Conservation (phyloP, 1,284 basidiomycete species). For the Irpex sp. region DNA sequence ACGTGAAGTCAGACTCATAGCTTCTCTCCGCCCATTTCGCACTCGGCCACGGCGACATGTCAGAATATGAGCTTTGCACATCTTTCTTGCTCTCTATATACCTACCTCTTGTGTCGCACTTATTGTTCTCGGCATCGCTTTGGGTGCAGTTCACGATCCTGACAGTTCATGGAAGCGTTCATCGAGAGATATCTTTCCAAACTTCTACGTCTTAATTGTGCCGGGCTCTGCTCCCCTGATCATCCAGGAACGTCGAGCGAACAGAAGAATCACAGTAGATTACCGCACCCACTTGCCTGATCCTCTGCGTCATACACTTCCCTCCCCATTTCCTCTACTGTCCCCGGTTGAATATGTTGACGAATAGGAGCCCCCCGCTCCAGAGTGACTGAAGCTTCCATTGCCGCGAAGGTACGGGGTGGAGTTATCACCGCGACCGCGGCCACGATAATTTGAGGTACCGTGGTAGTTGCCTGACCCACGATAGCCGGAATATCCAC, state of each 20-base stretch:
- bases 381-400: not conserved
- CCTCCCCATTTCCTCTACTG: not conserved
- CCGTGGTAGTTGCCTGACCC: not conserved
- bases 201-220: not conserved
- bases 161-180: not conserved
- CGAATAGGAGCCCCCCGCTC: not conserved
- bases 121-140: not conserved
- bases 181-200: not conserved
- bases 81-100: not conserved
- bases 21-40: not conserved
- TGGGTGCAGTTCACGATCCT: not conserved
- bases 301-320: not conserved
- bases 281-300: not conserved
- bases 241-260: not conserved
- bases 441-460: not conserved
- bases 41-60: not conserved
- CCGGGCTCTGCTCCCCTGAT: constrained; percentile 18
- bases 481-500: not conserved
- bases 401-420: not conserved
- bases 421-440: not conserved
- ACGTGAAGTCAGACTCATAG: constrained; percentile 29
- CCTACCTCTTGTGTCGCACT: not conserved
- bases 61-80: not conserved
- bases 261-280: not conserved
- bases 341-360: not conserved